Evolutionary conservation across 345 rosid species (phyloP).

Genomic region (Eucalyptus sp.): DNA sequence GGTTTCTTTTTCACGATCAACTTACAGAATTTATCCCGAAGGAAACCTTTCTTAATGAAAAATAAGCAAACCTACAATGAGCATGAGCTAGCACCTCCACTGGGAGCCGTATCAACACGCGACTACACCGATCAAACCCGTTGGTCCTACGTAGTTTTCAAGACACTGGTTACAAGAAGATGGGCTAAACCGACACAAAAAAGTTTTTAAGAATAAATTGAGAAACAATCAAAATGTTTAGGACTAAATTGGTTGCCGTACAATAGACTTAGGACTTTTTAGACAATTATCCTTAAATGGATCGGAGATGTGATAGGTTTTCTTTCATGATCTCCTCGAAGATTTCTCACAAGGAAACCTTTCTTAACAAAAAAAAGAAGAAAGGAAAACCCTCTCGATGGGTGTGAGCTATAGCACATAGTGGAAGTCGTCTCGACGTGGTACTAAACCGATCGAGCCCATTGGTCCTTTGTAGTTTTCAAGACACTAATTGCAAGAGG

Average conservation of each 20-base stretch:
- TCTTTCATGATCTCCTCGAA: neutral
- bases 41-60: neutral
- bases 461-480: neutral
- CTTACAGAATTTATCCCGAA: neutral
- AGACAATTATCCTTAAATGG: accelerated
- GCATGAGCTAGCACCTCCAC: neutral
- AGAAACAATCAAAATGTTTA: no score
- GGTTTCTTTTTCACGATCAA: neutral
- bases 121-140: neutral
- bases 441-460: neutral
- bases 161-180: no score
- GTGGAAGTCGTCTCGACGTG: neutral
- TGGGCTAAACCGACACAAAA: no score
- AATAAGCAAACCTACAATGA: neutral
- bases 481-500: neutral
- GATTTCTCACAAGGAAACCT: neutral
- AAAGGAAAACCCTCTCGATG: neutral
- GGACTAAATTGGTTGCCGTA: accelerated
- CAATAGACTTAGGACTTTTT: accelerated
- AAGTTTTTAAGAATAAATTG: no score
- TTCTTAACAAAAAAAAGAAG: neutral
- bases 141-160: neutral
- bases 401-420: neutral
- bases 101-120: neutral
- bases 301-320: neutral